These are phyloP conservation scores for Ilyonectria mors-panacis DNA, from an alignment of 2,329 filamentous ascomycete genomes.

Conservation along the genomic window DNA sequence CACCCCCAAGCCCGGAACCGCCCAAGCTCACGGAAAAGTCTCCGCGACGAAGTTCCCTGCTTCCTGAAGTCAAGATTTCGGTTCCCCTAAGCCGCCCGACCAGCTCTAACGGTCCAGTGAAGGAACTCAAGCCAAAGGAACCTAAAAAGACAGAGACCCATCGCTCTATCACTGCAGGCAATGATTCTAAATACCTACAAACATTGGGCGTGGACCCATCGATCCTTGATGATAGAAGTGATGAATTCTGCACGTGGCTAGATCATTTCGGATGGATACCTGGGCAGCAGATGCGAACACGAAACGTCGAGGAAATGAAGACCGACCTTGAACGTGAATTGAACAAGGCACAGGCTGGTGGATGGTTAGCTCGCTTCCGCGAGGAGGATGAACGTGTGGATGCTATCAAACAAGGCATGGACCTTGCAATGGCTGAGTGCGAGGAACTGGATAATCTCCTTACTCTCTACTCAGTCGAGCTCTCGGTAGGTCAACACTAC, in stretches of 20 bases:
- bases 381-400: slow-evolving; percentile 93
- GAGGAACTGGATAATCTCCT: slow-evolving; percentile 96
- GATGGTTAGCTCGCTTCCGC: slow-evolving; percentile 87
- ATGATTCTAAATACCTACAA: slow-evolving; percentile 84
- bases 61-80: slow-evolving; percentile 73
- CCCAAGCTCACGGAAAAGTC: slow-evolving; percentile 48
- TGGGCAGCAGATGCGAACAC: slow-evolving; percentile 80
- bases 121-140: slow-evolving; percentile 53
- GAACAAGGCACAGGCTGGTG: slow-evolving; percentile 90
- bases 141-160: slow-evolving; percentile 59
- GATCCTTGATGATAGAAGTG: slow-evolving; percentile 81
- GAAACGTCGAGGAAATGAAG: slow-evolving; percentile 85
- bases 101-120: slow-evolving; percentile 57
- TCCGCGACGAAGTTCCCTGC: slow-evolving; percentile 54
- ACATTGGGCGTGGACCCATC: slow-evolving; percentile 83
- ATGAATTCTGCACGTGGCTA: slow-evolving; percentile 86
- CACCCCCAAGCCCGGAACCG: slow-evolving; percentile 18
- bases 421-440: slow-evolving; percentile 92
- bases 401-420: slow-evolving; percentile 87
- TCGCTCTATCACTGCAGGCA: slow-evolving; percentile 76
- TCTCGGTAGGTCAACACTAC: slow-evolving; percentile 75
- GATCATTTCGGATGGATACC: slow-evolving; percentile 91
- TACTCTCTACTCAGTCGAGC: slow-evolving; percentile 93
- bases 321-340: slow-evolving; percentile 88
- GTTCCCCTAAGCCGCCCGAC: slow-evolving; percentile 60